Conservation (phyloP, 305 asterid genomes). For the Fraxinus baroniana region DNA sequence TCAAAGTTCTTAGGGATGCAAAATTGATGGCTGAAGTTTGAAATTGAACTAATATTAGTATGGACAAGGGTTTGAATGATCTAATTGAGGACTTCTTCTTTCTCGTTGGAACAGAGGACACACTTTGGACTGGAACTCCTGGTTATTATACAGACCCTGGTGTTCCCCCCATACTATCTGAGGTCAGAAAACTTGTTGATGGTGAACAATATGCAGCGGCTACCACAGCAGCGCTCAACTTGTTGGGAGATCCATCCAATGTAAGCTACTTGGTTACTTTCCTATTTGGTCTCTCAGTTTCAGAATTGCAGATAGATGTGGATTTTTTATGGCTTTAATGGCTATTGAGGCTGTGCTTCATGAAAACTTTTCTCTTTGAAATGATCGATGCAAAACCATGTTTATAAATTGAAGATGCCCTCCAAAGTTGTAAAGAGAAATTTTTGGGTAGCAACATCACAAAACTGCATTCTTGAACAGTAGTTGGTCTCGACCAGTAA, state of each 20-base stretch:
- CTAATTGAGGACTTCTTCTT: neutral
- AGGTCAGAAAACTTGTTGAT: slow-evolving; percentile 67
- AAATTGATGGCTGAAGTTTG: neutral
- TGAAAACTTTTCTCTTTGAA: neutral
- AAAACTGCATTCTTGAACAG: neutral
- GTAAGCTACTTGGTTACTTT: slow-evolving; percentile 38
- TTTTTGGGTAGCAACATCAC: neutral
- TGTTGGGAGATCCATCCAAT: slow-evolving; percentile 51
- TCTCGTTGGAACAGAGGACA: slow-evolving; percentile 56
- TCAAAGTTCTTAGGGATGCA: neutral
- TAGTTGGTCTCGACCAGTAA: neutral
- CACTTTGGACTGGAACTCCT: slow-evolving; percentile 83
- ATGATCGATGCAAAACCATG: neutral
- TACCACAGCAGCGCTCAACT: slow-evolving; percentile 49
- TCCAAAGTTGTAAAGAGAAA: neutral
- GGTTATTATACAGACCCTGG: slow-evolving; percentile 51
- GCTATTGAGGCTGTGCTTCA: neutral
- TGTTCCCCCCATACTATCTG: slow-evolving; percentile 42
- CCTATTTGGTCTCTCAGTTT: neutral
- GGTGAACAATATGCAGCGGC: slow-evolving; percentile 58
- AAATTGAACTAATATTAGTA: neutral
- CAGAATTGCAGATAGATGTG: neutral
- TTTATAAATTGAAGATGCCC: neutral
- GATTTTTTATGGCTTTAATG: neutral
- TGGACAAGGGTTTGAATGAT: neutral